Base-by-base conservation (phyloP, 2,329 filamentous ascomycete species). In the Aspergillus viridinutans region DNA sequence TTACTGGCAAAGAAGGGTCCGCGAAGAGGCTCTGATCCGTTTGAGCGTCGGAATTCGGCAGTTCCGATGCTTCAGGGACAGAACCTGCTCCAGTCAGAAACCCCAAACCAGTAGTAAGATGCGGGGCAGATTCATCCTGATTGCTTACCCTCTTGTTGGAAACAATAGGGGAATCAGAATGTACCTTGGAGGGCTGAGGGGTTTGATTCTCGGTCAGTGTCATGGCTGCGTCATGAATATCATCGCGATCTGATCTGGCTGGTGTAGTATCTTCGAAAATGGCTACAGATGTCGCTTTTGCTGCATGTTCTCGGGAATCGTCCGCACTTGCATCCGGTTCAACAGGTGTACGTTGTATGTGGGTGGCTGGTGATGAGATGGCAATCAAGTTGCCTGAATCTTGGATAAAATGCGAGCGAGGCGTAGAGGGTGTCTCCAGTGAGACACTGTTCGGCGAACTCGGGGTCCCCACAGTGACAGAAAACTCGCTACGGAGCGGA, bases 391-490 rank as follows among this genome's bases (percentile, higher is more conserved):
- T 23, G 43, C 43, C 43, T 26, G 4, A 3, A 25, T 10, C 21
- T 6, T 23, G 43, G 9, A 3, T 26, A 20, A 12, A 3, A 7
- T 47, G 10, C 14, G 21, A 7, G 21, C 10, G 43, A 14, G 43
- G 43, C 10, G 43, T 14, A 21, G 23, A 23, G 10, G 43, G 43
- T 7, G 20, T 67, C 43, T 65, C 65, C 45, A 67, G 45, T 23
- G 61, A 49, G 10, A 62, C 25, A 23, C 61, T 56, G 20, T 56
- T 54, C 47, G 64, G 68, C 2, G 69, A 75, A 53, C 80, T 78
- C 1, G 80, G 80, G 59, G 83, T 81, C 66, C 84, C 82, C 47
- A 5, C 62, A 50, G 14, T 35, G 50, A 17, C 49, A 54, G 43
- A 47, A 23, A 47, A 47, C 4, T 47, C 43, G 43, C 43, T 26